Percentiles rank a stretch among this genome's conserved stretches.
phyloP scores from a whole-genome alignment of 176 grass and related monocot species.

The Canna indica region DNA sequence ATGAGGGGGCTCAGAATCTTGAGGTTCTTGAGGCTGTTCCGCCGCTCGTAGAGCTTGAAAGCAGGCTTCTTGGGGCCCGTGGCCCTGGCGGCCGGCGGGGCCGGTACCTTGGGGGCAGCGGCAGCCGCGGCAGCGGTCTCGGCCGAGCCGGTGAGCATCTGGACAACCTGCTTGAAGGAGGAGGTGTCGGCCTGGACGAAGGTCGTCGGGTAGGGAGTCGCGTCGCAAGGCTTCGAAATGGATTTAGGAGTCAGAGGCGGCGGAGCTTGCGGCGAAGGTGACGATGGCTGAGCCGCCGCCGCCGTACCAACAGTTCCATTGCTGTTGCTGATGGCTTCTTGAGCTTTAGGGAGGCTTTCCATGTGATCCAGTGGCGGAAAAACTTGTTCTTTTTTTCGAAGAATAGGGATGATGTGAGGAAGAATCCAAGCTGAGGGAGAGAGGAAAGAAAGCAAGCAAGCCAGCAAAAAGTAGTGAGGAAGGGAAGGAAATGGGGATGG shows the following conservation, averaged over 20 bases:
- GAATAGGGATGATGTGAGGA: background rate
- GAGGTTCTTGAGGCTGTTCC: constrained; percentile 69
- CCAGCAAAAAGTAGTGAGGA: background rate
- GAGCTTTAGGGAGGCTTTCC: background rate
- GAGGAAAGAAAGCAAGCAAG: background rate
- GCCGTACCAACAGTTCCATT: background rate
- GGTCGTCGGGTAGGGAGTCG: constrained; percentile 10
- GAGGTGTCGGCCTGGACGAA: constrained; percentile 14
- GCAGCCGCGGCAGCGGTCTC: constrained; percentile 33
- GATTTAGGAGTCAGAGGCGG: background rate
- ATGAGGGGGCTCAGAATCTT: constrained; percentile 62
- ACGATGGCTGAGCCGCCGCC: background rate
- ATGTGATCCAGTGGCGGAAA: background rate
- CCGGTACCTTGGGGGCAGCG: constrained; percentile 17
- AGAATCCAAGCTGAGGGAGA: background rate
- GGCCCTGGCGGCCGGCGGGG: background rate
- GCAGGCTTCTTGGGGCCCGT: constrained; percentile 52
- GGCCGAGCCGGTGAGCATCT: constrained; percentile 22
- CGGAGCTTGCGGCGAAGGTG: background rate
- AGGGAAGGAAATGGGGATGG: background rate
- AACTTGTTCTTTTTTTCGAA: background rate
- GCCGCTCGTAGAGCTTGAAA: constrained; percentile 85
- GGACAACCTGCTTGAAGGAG: constrained; percentile 24
- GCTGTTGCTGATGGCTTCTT: background rate
- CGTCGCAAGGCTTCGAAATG: background rate